Evolutionary conservation across 768 basidiomycete species (phyloP), one percentile per base, ranked within the genome.

Genomic region (Rhizopogon salebrosus): DNA sequence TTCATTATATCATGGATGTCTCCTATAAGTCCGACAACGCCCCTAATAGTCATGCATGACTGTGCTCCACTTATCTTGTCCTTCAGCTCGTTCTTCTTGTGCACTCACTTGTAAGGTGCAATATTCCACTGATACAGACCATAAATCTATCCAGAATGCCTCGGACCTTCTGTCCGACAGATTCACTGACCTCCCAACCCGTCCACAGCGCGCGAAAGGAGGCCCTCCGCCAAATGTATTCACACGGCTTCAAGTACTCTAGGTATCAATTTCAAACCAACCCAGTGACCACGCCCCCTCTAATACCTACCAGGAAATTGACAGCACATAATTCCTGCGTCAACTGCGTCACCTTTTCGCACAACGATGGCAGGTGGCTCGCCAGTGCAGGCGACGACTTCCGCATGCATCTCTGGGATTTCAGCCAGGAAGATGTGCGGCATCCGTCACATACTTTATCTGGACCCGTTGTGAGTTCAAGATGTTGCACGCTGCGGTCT

Each of bases 341-440:
- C 41, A 87, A 87, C 62, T 76, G 75, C 8, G 74, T 87, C 16
- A 62, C 73, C 1, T 85, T 86, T 56, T 85, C 85, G 3, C 76
- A 77, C n/a, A 66, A 74, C 8, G 77, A 79, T 35, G 84, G 81
- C 2, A 72, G 79, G 50, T 85, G 82, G 69, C 63, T 87, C 40
- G 84, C 83, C 3, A 85, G 80, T 60, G 85, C 83, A 23, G 85
- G 85, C 27, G 85, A 87, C 66, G 81, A 87, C 67, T 67, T 76
- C 8, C 64, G 70, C 11, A 71, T 85, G 35, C 72, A 74, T 57
- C 66, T 87, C 18, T 87, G 85, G 85, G 82, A 87, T 60, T 80
- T 86, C 56, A 71, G 85, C 57, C 80, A 84, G 57, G 80, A 84
- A 6, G 72, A 83, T 52, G 64, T 82, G 34, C 63, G 60, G 37